These are phyloP conservation scores for Erodium texanum DNA, from an alignment of 441 rosid genomes.

Conservation along the genomic window DNA sequence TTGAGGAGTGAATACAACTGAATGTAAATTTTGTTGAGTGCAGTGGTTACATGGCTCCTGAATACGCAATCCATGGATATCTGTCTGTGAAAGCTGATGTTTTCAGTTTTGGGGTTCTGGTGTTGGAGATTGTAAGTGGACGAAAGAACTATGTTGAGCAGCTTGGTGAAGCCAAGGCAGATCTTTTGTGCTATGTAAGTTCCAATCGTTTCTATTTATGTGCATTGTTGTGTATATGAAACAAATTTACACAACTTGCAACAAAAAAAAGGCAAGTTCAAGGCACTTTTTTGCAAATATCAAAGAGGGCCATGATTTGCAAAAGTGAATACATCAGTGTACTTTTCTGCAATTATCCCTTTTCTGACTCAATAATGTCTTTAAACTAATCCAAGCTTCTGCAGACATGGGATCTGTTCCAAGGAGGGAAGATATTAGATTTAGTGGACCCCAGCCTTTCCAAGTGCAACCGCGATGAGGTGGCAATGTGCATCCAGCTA, in stretches of 20 bases:
- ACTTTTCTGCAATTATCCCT: too few species aligned
- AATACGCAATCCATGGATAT: too few species aligned
- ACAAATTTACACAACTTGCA: too few species aligned
- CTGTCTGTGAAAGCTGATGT: too few species aligned
- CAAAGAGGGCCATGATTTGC: too few species aligned
- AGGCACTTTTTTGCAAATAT: too few species aligned
- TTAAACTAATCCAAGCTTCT: background rate
- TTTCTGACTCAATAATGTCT: background rate
- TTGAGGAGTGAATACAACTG: background rate
- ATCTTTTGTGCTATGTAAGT: constrained; percentile 53
- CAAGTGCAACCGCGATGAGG: constrained; percentile 55
- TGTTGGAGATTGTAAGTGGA: constrained; percentile 23
- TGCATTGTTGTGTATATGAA: background rate
- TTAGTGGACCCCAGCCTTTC: constrained; percentile 55
- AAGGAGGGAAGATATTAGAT: constrained; percentile 43
- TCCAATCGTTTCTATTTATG: background rate
- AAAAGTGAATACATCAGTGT: too few species aligned
- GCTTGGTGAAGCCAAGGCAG: constrained; percentile 13
- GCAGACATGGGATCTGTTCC: constrained; percentile 68
- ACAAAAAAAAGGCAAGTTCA: too few species aligned
- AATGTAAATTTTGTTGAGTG: background rate
- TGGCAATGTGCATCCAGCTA: constrained; percentile 64
- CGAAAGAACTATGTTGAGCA: constrained; percentile 18
- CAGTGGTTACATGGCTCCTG: background rate
- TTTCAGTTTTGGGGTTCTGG: constrained; percentile 17